These are phyloP conservation scores for Mycena sanguinolenta DNA, from an alignment of 768 basidiomycete species.

Conservation along the genomic window DNA sequence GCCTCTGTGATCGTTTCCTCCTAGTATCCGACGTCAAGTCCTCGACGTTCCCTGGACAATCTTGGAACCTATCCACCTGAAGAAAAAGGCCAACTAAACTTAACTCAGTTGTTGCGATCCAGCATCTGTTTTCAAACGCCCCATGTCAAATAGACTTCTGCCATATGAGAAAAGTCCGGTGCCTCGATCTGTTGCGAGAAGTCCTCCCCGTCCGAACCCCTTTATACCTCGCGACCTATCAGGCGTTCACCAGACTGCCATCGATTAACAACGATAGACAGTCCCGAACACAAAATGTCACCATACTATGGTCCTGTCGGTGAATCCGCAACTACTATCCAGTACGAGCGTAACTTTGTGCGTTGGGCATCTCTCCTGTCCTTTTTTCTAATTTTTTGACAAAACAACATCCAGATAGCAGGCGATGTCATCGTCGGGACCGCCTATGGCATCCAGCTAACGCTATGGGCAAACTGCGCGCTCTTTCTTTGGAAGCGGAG, in stretches of 20 bases:
- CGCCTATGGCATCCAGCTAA: conserved; percentile 59
- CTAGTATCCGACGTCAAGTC: too few relatives aligned
- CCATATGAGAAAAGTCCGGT: background rate
- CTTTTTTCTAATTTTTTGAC: background rate
- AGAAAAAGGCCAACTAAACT: too few relatives aligned
- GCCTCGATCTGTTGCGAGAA: background rate
- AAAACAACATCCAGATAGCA: conserved; percentile 34
- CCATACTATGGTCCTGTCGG: background rate
- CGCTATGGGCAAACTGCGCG: conserved; percentile 52
- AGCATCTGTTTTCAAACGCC: background rate
- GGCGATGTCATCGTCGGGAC: conserved; percentile 57
- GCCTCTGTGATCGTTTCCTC: too few relatives aligned
- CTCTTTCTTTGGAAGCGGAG: conserved; percentile 54
- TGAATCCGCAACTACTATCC: conserved; percentile 39
- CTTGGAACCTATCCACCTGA: too few relatives aligned
- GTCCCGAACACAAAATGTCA: background rate
- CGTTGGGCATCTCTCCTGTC: background rate
- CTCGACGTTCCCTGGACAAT: too few relatives aligned
- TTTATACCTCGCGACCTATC: background rate
- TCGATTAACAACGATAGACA: background rate
- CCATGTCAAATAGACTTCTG: background rate
- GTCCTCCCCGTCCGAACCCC: background rate
- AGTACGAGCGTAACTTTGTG: conserved; percentile 50
- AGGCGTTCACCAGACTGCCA: background rate
- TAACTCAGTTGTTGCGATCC: too few relatives aligned